Evolutionary conservation across 768 basidiomycete species (phyloP).

Genomic region (Sarcomyxa edulis): DNA sequence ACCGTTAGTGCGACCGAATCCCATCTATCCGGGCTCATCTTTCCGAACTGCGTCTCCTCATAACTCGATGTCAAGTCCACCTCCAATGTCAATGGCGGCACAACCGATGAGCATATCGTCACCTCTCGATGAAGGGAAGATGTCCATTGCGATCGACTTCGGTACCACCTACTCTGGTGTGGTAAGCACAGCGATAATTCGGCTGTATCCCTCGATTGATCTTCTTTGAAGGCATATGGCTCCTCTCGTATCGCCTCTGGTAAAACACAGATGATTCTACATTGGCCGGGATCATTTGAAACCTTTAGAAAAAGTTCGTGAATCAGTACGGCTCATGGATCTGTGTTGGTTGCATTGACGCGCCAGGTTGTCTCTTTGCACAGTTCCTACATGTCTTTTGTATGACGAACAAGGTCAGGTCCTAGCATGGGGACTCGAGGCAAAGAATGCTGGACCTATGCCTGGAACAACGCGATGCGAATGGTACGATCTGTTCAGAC

Average conservation of each 20-base stretch:
- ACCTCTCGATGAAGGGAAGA: slow-evolving; percentile 60
- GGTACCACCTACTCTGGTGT: slow-evolving; percentile 88
- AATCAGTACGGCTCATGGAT: slow-evolving; percentile 28
- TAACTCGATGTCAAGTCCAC: slow-evolving; percentile 14
- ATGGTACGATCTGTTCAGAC: slow-evolving; percentile 23
- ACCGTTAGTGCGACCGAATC: slow-evolving; percentile 25
- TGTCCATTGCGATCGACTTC: slow-evolving; percentile 82
- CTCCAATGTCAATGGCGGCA: slow-evolving; percentile 15
- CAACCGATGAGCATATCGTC: slow-evolving; percentile 13
- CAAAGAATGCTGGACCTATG: slow-evolving; percentile 72
- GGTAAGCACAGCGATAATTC: slow-evolving; percentile 37
- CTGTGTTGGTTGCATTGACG: slow-evolving; percentile 3
- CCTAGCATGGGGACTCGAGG: slow-evolving; percentile 82
- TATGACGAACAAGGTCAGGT: slow-evolving; percentile 74
- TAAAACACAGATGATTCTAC: slow-evolving; percentile 76
- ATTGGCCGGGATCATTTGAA: slow-evolving; percentile 83
- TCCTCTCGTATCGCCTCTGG: slow-evolving; percentile 80
- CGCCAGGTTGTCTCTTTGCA: slow-evolving; percentile 8
- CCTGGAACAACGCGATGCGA: slow-evolving; percentile 54
- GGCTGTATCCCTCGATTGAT: slow-evolving; percentile 7
- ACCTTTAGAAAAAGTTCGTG: slow-evolving; percentile 87
- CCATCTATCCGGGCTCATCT: slow-evolving; percentile 17
- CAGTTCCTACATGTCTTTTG: slow-evolving; percentile 78
- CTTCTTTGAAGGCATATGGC: slow-evolving; percentile 62
- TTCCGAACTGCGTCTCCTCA: slow-evolving; percentile 15